Evolutionary conservation across 2,329 filamentous ascomycete species (phyloP).

Genomic region (Claviceps fusiformis): DNA sequence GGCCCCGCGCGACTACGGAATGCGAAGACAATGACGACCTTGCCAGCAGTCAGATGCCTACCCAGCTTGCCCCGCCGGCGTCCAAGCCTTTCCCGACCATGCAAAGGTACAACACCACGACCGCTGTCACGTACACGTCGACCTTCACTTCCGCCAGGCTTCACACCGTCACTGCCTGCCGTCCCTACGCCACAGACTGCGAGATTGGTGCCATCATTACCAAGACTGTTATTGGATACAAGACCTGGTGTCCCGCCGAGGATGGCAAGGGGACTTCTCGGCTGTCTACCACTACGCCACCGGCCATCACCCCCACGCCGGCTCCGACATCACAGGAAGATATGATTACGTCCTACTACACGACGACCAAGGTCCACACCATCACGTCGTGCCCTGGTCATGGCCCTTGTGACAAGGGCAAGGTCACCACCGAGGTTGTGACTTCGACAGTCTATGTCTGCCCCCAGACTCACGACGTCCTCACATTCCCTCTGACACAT

Average conservation of each 20-base stretch:
- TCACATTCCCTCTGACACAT: constrained; percentile 16
- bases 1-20: neutral
- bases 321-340: constrained; percentile 4
- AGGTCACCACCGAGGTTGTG: constrained; percentile 13
- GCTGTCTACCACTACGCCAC: neutral
- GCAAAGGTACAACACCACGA: constrained; percentile 9
- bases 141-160: constrained; percentile 15
- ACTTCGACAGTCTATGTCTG: constrained; percentile 11
- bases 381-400: constrained; percentile 42
- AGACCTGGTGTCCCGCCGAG: constrained; percentile 23
- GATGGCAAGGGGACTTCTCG: neutral
- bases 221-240: constrained; percentile 15
- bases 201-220: constrained; percentile 17
- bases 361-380: constrained; percentile 40
- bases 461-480: constrained; percentile 15
- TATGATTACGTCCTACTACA: constrained; percentile 27
- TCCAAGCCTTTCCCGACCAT: constrained; percentile 5
- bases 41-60: neutral
- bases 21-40: neutral
- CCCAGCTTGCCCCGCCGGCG: constrained; percentile 4
- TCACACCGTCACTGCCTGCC: constrained; percentile 20
- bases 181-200: constrained; percentile 15
- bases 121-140: constrained; percentile 13
- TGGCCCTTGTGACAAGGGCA: constrained; percentile 16
- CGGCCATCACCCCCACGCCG: constrained; percentile 1